Evolutionary conservation across 2,329 filamentous ascomycete genomes (phyloP), one percentile per base, ranked within the genome.

Genomic region (Phyllosticta citrichinensis): DNA sequence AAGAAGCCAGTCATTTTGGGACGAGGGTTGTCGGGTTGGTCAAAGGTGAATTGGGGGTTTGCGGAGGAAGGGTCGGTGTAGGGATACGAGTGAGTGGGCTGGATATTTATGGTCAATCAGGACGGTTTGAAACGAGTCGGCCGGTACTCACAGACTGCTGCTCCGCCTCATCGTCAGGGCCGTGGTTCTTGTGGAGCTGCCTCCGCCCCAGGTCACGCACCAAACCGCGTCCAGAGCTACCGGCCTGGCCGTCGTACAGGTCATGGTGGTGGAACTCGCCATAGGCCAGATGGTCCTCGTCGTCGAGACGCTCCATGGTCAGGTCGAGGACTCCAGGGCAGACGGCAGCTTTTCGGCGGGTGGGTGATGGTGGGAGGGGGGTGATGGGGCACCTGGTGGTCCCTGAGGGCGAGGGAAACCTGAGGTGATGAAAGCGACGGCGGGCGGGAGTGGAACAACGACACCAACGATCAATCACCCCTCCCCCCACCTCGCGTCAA

Each of bases 211-310:
- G 76, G 66, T 81, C 79, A 47, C 80, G 78, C 47, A 82, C 72
- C 33, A 83, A 68, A n/a, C 80, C 79, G 51, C 80, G 74, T 52
- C 80, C 76, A 51, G 72, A 73, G 53, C 77, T 76, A 40, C 71
- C 65, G 66, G 68, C 65, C 62, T 72, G 64, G 67, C 68, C 67
- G 47, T 71, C 65, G 66, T 69, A 66, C 62, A 72, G 64, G 67
- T 68, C 68, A 53, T 68, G 63, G 33, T 66, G 70, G 62, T 78
- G 72, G 65, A 80, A 81, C 40, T 80, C 76, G 63, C 81, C 81
- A 68, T 84, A 84, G 60, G 81, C 81, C 68, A 84, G 67, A 63
- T 76, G 74, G 65, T 83, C 79, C 64, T 83, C 78, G 61, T 75
- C 64, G 20, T 59, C 20, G 61, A 27, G 56, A 56, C 56, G 40